These are phyloP conservation scores for Pythium rishiriense DNA, from an alignment of 352 stramenopile species.

Conservation along the genomic window DNA sequence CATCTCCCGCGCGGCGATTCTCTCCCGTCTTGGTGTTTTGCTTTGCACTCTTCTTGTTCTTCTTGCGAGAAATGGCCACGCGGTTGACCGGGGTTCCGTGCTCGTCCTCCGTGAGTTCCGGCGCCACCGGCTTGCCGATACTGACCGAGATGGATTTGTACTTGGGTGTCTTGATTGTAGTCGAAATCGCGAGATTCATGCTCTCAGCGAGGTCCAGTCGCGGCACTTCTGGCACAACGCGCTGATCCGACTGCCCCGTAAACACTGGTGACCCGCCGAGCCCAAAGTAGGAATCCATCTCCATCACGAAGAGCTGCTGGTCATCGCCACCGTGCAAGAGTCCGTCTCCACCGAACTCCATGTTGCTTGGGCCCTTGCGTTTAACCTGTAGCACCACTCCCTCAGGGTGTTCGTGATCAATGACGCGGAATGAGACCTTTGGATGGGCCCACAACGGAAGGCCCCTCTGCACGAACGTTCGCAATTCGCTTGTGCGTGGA, in stretches of 20 bases:
- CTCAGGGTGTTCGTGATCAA: constrained; percentile 47
- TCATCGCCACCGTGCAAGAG: constrained; percentile 56
- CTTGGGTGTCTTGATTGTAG: constrained; percentile 44
- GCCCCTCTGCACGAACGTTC: constrained; percentile 60
- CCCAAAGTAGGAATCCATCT: constrained; percentile 88
- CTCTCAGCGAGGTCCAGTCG: constrained; percentile 63
- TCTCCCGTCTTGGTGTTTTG: not conserved
- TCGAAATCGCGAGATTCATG: constrained; percentile 82
- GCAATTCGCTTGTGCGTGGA: constrained; percentile 42
- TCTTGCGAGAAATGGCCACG: constrained; percentile 20
- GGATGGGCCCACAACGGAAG: constrained; percentile 77
- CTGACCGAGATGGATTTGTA: constrained; percentile 20
- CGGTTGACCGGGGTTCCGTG: constrained; percentile 9
- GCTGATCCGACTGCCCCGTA: constrained; percentile 41
- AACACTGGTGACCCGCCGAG: constrained; percentile 80
- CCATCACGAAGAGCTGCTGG: constrained; percentile 79
- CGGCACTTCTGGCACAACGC: constrained; percentile 44
- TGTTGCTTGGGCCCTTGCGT: constrained; percentile 59
- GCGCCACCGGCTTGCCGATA: constrained; percentile 2
- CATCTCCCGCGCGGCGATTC: not conserved
- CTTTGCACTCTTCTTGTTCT: constrained; percentile 23
- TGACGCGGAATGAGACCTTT: constrained; percentile 67
- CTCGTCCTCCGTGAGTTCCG: constrained; percentile 20
- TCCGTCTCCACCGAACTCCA: constrained; percentile 33
- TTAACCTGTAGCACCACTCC: constrained; percentile 72